Conservation (phyloP, 169 alveolate species). For the Plasmodium ovale region DNA sequence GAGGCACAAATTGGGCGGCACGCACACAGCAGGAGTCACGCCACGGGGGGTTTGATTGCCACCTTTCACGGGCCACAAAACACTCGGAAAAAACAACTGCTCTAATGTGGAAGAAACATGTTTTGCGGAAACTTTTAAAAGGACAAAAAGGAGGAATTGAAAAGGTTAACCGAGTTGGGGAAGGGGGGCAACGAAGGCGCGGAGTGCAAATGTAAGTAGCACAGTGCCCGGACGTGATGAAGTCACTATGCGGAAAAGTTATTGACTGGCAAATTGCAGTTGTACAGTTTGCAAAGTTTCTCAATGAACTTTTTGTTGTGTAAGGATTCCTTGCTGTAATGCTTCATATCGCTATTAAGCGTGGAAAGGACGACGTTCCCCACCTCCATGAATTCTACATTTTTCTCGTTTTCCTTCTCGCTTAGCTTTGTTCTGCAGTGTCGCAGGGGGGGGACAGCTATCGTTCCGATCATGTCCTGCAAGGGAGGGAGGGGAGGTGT, state of each 20-base stretch:
- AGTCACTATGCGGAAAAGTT: constrained; percentile 6
- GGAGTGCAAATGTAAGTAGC: no score
- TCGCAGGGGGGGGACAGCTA: constrained; percentile 71
- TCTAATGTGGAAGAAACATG: no score
- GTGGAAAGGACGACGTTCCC: constrained; percentile 44
- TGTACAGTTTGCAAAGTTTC: constrained; percentile 67
- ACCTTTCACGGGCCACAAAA: no score
- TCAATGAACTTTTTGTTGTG: constrained; percentile 27
- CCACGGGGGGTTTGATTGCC: no score
- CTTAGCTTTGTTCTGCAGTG: constrained; percentile 60
- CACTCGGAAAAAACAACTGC: no score
- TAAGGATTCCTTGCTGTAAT: neutral
- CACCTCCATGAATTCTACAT: constrained; percentile 44
- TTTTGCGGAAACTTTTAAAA: neutral
- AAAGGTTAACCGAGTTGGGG: no score
- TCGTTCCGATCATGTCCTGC: constrained; percentile 72
- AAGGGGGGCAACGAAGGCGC: no score
- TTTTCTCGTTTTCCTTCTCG: constrained; percentile 63
- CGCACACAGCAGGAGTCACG: no score
- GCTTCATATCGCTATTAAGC: constrained; percentile 30
- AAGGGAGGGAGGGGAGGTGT: no score
- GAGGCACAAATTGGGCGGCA: no score
- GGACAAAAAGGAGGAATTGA: neutral
- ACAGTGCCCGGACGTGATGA: no score
- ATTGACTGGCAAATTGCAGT: constrained; percentile 71